Percentiles rank a stretch among this genome's conserved stretches.
Evolutionary conservation across 805 yeast species (phyloP).

Genomic region (Myxozyma kluyveri): DNA sequence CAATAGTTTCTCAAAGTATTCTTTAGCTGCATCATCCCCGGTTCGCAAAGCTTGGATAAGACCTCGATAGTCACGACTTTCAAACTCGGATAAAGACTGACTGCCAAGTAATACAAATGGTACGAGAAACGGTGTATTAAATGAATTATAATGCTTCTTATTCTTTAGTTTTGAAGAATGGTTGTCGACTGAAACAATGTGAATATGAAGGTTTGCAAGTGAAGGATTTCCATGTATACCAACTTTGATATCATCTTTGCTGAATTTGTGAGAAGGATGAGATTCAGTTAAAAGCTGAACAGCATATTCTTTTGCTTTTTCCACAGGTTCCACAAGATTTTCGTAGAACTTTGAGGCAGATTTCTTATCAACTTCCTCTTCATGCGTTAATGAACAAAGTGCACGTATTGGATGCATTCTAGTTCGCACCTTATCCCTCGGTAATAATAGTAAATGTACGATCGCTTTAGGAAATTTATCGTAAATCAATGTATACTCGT

Average conservation of each 20-base stretch:
- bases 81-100: conserved; percentile 11
- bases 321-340: conserved; percentile 39
- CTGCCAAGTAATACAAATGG: conserved; percentile 51
- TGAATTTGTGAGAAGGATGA: not conserved
- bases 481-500: conserved; percentile 52
- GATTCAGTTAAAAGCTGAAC: conserved; percentile 21
- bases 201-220: conserved; percentile 66
- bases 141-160: conserved; percentile 67
- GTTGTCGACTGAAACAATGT: conserved; percentile 67
- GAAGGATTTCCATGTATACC: conserved; percentile 76
- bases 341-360: conserved; percentile 34
- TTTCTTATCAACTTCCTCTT: not conserved
- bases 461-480: conserved; percentile 65
- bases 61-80: conserved; percentile 41
- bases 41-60: conserved; percentile 33
- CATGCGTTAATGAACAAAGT: conserved; percentile 38
- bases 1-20: conserved; percentile 42
- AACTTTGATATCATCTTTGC: conserved; percentile 41
- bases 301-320: conserved; percentile 39
- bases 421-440: conserved; percentile 47
- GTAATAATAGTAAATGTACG: conserved; percentile 61
- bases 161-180: conserved; percentile 54
- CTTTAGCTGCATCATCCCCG: not conserved
- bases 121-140: conserved; percentile 64
- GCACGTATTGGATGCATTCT: conserved; percentile 52